Evolutionary conservation across 371 early-diverging fungal genomes (phyloP).

Genomic region (Zopfochytrium polystomum): DNA sequence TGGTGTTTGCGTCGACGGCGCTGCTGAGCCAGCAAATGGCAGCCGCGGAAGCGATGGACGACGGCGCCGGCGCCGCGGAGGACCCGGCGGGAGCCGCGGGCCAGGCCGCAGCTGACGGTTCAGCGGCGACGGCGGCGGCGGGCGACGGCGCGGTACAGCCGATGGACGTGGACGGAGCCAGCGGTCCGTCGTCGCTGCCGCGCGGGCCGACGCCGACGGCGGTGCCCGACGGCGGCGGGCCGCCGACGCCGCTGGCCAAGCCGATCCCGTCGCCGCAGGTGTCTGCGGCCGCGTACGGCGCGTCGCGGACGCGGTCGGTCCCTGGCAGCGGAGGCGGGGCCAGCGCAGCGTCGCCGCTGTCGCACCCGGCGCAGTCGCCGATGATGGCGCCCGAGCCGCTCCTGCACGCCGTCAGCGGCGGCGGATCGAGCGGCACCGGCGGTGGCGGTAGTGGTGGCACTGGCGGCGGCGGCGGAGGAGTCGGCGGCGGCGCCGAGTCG

Average conservation of each 20-base stretch:
- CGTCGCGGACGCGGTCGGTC: neutral
- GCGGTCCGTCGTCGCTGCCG: no score
- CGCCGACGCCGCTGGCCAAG: no score
- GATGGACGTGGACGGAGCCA: neutral
- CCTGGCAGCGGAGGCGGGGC: neutral
- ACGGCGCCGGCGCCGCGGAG: neutral
- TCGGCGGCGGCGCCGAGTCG: slow-evolving; percentile 7
- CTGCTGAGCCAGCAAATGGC: neutral
- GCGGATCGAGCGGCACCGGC: neutral
- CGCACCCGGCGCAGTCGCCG: neutral
- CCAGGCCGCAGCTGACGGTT: neutral
- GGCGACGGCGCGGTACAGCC: neutral
- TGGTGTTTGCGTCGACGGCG: slow-evolving; percentile 42
- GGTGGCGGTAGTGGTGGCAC: neutral
- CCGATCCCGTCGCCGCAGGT: no score
- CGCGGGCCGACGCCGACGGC: no score
- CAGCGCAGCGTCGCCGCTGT: neutral
- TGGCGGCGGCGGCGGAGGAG: slow-evolving; percentile 1
- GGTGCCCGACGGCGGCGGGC: no score
- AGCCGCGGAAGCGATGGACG: neutral
- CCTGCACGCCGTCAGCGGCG: neutral
- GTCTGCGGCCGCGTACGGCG: neutral
- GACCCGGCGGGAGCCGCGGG: neutral
- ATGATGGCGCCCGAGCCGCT: neutral
- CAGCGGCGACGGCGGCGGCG: neutral